These are phyloP conservation scores for Penicillium arizonense DNA, from an alignment of 495 filamentous ascomycete genomes.

Conservation along the genomic window DNA sequence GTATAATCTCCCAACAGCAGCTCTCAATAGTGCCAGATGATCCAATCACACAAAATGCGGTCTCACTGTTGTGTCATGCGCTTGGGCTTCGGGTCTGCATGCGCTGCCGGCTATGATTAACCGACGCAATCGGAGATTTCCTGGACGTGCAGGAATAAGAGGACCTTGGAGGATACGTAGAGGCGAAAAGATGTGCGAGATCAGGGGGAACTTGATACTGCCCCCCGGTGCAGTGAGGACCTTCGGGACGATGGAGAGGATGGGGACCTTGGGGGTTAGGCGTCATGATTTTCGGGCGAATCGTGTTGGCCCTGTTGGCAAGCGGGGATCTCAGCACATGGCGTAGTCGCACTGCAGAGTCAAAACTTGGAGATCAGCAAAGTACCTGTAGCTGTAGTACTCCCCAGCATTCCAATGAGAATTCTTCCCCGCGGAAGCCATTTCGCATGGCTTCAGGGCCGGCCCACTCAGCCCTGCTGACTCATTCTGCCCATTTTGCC, in stretches of 20 bases:
- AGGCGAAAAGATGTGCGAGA: slow-evolving; percentile 3
- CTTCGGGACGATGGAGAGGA: slow-evolving; percentile 23
- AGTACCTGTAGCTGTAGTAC: not conserved
- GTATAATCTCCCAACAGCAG: not conserved
- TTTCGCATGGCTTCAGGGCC: not conserved
- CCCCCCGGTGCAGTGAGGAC: slow-evolving; percentile 25
- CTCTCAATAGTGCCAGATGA: not conserved
- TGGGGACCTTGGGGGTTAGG: slow-evolving; percentile 39
- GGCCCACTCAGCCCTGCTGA: not conserved
- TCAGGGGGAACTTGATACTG: not conserved
- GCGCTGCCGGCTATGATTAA: slow-evolving; percentile 10
- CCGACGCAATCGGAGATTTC: slow-evolving; percentile 23
- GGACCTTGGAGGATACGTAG: slow-evolving; percentile 22
- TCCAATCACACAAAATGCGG: slow-evolving; percentile 3
- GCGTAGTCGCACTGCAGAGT: not conserved
- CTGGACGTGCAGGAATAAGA: slow-evolving; percentile 19
- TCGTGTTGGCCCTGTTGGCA: slow-evolving; percentile 12
- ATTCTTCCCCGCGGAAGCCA: slow-evolving; percentile 7
- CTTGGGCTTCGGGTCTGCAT: slow-evolving; percentile 1
- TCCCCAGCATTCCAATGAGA: slow-evolving; percentile 7
- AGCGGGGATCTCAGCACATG: slow-evolving; percentile 3
- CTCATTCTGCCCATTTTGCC: slow-evolving; percentile 4
- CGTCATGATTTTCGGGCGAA: slow-evolving; percentile 23
- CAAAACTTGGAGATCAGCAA: not conserved
- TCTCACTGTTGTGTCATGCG: slow-evolving; percentile 20